Base-by-base conservation (phyloP, 2,329 filamentous ascomycete genomes). In the Fusarium pseudoanthophilum region DNA sequence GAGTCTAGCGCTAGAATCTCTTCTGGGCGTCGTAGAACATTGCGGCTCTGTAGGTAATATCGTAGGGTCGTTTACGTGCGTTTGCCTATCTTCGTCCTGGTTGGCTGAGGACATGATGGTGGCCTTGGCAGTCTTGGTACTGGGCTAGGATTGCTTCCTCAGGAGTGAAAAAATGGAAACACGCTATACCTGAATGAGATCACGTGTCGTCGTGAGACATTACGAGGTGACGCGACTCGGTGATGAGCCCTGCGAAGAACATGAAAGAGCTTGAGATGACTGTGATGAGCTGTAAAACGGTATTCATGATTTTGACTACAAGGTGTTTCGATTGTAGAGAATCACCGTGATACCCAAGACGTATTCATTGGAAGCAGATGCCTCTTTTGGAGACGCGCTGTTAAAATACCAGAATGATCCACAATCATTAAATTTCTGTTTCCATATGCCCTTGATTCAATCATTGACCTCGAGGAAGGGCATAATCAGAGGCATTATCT, bases 1-100 rank as follows among this genome's bases (percentile, higher is more conserved):
- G 0, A 55, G 20, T 24, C 34, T n/a, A 1, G 14, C 8, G 5
- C 24, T 4, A 18, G 34, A 0, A 7, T n/a, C 2, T 40, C 24
- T 40, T 10, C 2, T n/a, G 0, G 24, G 0, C 1, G 20, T 13
- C 13, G n/a, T 2, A 21, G 34, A 21, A 4, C 15, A 39, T 39
- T 28, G 34, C 11, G 24, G 10, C 4, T 40, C 34, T 28, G 24
- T 16, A 18, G 34, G 34, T 28, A 13, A 40, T 16, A n/a, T 39
- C 1, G 14, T 7, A 4, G 2, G 10, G 2, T 5, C 4, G 14
- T n/a, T 55, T 40, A 5, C 24, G 10, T 28, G 24, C 1, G 11
- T 7, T 16, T 36, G 51, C 4, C n/a, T 16, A 5, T 26, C 13
- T n/a, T 39, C 24, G 21, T 40, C 34, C 34, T 55, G 34, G 51